phyloP scores from a whole-genome alignment of 2,329 filamentous ascomycete genomes.

The Nemania sp. region DNA sequence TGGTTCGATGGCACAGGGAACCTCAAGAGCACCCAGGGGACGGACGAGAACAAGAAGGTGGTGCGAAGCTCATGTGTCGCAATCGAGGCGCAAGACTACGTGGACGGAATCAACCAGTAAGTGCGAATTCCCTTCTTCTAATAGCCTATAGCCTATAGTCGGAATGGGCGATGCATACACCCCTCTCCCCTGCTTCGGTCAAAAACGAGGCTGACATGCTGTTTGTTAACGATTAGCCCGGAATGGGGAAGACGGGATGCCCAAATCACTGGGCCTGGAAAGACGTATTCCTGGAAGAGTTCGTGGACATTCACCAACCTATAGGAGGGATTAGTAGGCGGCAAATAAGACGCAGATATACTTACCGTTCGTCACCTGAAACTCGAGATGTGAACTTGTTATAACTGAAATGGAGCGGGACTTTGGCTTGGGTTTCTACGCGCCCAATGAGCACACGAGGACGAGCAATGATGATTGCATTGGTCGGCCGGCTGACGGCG shows the following conservation, averaged over 20 bases:
- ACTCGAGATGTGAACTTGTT: constrained; percentile 9
- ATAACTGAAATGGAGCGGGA: constrained; percentile 29
- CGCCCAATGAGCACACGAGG: neutral
- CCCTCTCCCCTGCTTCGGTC: neutral
- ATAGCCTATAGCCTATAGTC: neutral
- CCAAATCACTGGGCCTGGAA: constrained; percentile 57
- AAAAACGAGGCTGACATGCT: constrained; percentile 40
- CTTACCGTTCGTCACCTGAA: neutral
- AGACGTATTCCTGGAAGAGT: constrained; percentile 58
- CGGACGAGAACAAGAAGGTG: constrained; percentile 57
- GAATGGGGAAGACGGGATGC: constrained; percentile 58
- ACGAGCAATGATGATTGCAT: neutral
- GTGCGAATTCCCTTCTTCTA: constrained; percentile 37
- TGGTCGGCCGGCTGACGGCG: neutral
- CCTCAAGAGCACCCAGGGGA: constrained; percentile 71
- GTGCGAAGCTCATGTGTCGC: constrained; percentile 77
- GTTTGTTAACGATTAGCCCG: constrained; percentile 50
- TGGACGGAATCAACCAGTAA: constrained; percentile 79
- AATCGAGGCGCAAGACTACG: constrained; percentile 82
- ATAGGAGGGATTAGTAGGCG: constrained; percentile 14
- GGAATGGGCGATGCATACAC: constrained; percentile 8
- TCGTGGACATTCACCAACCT: constrained; percentile 58
- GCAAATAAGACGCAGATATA: neutral
- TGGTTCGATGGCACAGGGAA: constrained; percentile 64
- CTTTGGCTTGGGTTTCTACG: neutral